These are phyloP conservation scores for Pseudogymnoascus sp. DNA, from an alignment of 2,329 filamentous ascomycete species.

Conservation along the genomic window DNA sequence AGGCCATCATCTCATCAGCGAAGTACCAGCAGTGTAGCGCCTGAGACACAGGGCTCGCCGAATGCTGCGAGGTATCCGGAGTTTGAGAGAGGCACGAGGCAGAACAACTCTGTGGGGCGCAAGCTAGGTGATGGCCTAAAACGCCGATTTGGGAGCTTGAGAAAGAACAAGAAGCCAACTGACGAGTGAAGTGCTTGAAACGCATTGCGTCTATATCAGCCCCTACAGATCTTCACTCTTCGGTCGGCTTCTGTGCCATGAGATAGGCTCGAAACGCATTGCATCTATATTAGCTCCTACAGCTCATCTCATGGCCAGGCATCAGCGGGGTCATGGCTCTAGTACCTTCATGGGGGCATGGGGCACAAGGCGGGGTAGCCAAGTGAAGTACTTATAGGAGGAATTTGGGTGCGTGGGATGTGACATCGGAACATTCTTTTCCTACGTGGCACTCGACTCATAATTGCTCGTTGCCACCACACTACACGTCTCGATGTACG, in stretches of 20 bases:
- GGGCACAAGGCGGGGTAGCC: neutral
- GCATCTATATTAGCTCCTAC: neutral
- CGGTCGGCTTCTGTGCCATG: neutral
- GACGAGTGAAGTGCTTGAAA: neutral
- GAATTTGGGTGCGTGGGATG: neutral
- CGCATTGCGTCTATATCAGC: neutral
- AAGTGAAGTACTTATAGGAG: neutral
- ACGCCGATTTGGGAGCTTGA: constrained; percentile 46
- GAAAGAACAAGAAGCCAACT: constrained; percentile 35
- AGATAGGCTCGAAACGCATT: neutral
- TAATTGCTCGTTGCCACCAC: neutral
- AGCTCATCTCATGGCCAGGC: neutral
- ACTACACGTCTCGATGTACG: neutral
- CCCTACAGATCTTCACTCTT: neutral
- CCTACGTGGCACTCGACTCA: neutral
- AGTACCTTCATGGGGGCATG: neutral
- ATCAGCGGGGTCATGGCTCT: neutral
- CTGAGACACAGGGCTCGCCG: neutral
- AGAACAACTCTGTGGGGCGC: constrained; percentile 34
- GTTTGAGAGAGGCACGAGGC: constrained; percentile 16
- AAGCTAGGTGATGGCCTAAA: constrained; percentile 44
- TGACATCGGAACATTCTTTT: neutral
- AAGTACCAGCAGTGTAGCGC: constrained; percentile 37
- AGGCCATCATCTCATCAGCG: constrained; percentile 32
- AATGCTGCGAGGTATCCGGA: constrained; percentile 11